Percentiles rank a stretch among this genome's conserved stretches.
These are phyloP conservation scores for Aspergillus intermedius DNA, from an alignment of 2,329 filamentous ascomycete genomes.

Conservation along the genomic window DNA sequence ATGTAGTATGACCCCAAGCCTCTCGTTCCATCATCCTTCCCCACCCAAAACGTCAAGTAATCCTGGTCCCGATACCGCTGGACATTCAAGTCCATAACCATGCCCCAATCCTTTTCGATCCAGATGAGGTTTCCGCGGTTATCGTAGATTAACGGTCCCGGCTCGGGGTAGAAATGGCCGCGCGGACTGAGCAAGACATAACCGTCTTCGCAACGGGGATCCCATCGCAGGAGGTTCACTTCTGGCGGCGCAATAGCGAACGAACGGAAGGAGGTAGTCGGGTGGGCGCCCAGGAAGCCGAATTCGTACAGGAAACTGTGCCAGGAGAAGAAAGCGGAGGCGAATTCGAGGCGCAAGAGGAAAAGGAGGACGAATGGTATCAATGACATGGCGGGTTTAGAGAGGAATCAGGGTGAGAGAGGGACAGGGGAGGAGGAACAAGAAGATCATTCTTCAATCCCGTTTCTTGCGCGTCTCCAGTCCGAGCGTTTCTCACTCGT, in stretches of 20 bases:
- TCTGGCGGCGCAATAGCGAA: slow-evolving; percentile 7
- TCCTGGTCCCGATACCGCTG: slow-evolving; percentile 40
- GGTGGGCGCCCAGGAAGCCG: slow-evolving; percentile 10
- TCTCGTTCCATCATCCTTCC: slow-evolving; percentile 42
- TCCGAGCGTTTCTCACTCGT: neutral
- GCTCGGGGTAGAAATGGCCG: slow-evolving; percentile 23
- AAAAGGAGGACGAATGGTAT: neutral
- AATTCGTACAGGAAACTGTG: slow-evolving; percentile 10
- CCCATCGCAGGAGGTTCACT: slow-evolving; percentile 10
- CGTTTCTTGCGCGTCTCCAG: neutral
- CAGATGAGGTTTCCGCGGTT: slow-evolving; percentile 23
- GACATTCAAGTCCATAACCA: slow-evolving; percentile 43
- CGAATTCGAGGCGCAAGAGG: slow-evolving; percentile 1
- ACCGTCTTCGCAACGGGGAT: slow-evolving; percentile 28
- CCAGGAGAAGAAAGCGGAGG: slow-evolving; percentile 8
- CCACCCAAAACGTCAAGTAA: slow-evolving; percentile 46
- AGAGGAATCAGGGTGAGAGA: neutral
- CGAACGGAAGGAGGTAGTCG: slow-evolving; percentile 6
- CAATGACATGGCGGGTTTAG: neutral
- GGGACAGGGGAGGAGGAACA: neutral
- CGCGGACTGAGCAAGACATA: slow-evolving; percentile 34
- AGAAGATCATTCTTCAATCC: neutral
- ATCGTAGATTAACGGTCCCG: slow-evolving; percentile 37
- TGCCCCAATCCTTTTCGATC: slow-evolving; percentile 26
- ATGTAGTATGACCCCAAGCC: slow-evolving; percentile 29